A percentile compares a stretch with the other conserved stretches of the same genome.
phyloP scores from a whole-genome alignment of 352 stramenopile genomes.

The Aphanomyces astaci region DNA sequence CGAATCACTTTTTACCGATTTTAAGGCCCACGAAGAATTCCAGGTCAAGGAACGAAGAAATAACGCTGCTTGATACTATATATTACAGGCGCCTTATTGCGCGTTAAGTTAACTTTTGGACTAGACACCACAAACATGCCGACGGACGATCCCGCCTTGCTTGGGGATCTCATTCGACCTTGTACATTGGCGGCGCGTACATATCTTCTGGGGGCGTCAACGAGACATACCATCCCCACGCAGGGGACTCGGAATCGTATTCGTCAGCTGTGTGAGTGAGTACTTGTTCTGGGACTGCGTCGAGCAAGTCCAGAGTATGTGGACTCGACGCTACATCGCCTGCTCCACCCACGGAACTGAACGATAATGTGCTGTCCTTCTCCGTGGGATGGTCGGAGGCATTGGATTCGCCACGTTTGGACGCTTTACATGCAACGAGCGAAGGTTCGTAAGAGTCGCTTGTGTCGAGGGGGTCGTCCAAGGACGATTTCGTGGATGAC shows the following conservation, averaged over 20 bases:
- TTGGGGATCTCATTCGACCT: background rate
- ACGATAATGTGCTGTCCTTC: slow-evolving; percentile 9
- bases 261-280: slow-evolving; percentile 39
- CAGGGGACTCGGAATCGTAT: slow-evolving; percentile 36
- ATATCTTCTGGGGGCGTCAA: slow-evolving; percentile 68
- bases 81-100: background rate
- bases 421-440: background rate
- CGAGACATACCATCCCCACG: slow-evolving; percentile 71
- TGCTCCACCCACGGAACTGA: background rate
- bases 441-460: slow-evolving; percentile 24
- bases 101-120: background rate
- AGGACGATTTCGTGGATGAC: slow-evolving; percentile 20
- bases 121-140: background rate
- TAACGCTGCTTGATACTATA: too few relatives aligned
- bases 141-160: background rate
- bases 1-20: too few relatives aligned
- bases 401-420: background rate
- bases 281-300: slow-evolving; percentile 26
- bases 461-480: slow-evolving; percentile 30
- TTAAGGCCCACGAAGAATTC: too few relatives aligned
- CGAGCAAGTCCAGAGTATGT: slow-evolving; percentile 31
- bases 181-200: slow-evolving; percentile 30
- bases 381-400: slow-evolving; percentile 10
- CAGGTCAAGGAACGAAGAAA: background rate
- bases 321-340: slow-evolving; percentile 27